Evolutionary conservation across 2,329 filamentous ascomycete species (phyloP), one percentile per base, ranked within the genome.

Genomic region (Periglandula ipomoeae): DNA sequence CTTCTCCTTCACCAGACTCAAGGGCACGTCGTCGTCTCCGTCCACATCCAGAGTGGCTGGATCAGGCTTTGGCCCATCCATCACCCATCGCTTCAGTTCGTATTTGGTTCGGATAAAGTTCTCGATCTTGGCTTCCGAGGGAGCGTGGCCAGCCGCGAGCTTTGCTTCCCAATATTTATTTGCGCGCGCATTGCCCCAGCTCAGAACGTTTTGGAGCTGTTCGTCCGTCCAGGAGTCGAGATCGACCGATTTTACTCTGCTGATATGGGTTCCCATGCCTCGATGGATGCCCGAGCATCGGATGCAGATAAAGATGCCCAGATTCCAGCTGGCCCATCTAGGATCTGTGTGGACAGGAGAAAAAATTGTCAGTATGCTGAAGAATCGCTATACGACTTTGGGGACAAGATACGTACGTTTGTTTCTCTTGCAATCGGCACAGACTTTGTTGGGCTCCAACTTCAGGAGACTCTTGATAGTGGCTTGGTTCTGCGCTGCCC

Each of bases 101-200:
- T 98, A 98, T 70, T 98, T 98, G 49, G 94, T 98, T 57, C 93
- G 84, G 60, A 98, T 97, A 63, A 98, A 98, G 74, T 97, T 98
- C 77, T 98, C 93, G 59, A 98, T 97, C 77, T 98, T 98, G 57
- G 87, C 80, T 72, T 98, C 94, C 20, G 91, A 95, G 1, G 93
- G 93, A 42, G 91, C 82, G 68, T 98, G 93, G 51, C 90, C 90
- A 13, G 85, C 72, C 2, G 91, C 89, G 61, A 98, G 72, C 71
- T 97, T 98, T 53, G 87, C 81, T 70, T 98, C 94, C 91, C 91
- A 98, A 67, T 97, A 95, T 75, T 95, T 97, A 73, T 98, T 98
- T 49, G 93, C 93, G 67, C 90, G 84, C 49, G 85, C 81, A 67
- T 98, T 98, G 52, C 93, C 93, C 94, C 93, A 98, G 73, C 81